Conservation (phyloP, 257 asterid genomes). For the Ophiorrhiza pumila region DNA sequence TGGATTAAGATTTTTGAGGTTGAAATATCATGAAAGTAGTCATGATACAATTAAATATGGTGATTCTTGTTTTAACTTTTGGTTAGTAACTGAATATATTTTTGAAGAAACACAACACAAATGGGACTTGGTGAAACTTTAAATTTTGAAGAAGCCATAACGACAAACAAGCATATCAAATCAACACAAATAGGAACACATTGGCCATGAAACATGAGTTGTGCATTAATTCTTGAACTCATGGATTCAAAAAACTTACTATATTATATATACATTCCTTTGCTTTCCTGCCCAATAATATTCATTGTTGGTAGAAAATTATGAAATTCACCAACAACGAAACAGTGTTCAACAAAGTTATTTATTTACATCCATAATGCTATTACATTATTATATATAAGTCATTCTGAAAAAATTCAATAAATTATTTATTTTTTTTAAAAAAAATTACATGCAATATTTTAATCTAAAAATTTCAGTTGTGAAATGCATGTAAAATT, state of each 20-base stretch:
- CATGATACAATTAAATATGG: background rate
- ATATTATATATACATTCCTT: too few species aligned
- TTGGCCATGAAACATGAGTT: background rate
- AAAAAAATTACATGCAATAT: too few species aligned
- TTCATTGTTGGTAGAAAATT: background rate
- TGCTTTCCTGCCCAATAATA: background rate
- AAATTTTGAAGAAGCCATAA: background rate
- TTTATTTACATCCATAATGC: too few species aligned
- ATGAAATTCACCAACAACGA: too few species aligned
- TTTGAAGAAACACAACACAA: too few species aligned
- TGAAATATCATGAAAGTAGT: background rate
- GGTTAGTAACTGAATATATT: too few species aligned
- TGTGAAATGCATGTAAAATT: too few species aligned
- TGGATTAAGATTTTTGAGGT: constrained; percentile 11
- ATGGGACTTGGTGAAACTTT: constrained; percentile 1
- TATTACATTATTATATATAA: too few species aligned
- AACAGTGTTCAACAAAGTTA: too few species aligned
- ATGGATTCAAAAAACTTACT: background rate
- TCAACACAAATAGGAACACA: background rate
- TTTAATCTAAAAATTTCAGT: too few species aligned
- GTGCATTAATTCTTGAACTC: background rate
- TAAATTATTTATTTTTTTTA: too few species aligned
- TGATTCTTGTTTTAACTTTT: background rate
- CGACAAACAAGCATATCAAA: background rate
- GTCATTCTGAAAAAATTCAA: too few species aligned